Base-by-base conservation (phyloP, 202 grass and related monocot species). In the Dendrocalamus latiflorus region DNA sequence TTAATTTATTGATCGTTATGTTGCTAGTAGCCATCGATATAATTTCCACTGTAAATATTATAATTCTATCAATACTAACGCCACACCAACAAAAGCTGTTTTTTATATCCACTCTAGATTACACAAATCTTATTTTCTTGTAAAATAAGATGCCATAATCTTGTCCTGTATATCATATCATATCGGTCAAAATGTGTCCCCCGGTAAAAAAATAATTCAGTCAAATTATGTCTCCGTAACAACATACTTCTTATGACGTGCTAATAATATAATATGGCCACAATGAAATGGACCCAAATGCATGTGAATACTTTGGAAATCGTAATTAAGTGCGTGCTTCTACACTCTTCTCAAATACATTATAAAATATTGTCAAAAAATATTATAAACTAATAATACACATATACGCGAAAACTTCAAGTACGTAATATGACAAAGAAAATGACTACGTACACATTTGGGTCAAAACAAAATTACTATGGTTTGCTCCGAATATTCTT, bases 281-380 rank as follows among this genome's bases (percentile, higher is more conserved):
- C 53, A 4, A 63, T 22, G 72, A 83, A 75, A 63, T 75, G 50
- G 83, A 26, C 53, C 74, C 68, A 26, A 45, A 38, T 70, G 72
- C 78, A 89, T 82, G 75, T 80, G 74, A 75, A 74, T 68, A 63
- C 74, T 69, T 83, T 83, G 78, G 79, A 74, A 79, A 54, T 43
- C 6, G 15, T 65, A 86, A 65, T 77, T 30, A 76, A 43, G n/a
- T n/a, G n/a, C n/a, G 34, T 77, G 39, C 72, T 60, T 86, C 72
- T 77, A 82, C 83, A 89, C 87, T 33, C 83, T 86, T 89, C 87
- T 12, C 5, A 25, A 49, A 67, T 37, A 54, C 2, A 26, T 39
- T 65, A 75, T n/a, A 49, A 84, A 65, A 7, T 65, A 63, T 33
- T n/a, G n/a, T 50, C 75, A 10, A 8, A 53, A 66, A n/a, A 26